These are phyloP conservation scores for Nakazawaea wickerhamii DNA, from an alignment of 805 yeast genomes.

Conservation along the genomic window DNA sequence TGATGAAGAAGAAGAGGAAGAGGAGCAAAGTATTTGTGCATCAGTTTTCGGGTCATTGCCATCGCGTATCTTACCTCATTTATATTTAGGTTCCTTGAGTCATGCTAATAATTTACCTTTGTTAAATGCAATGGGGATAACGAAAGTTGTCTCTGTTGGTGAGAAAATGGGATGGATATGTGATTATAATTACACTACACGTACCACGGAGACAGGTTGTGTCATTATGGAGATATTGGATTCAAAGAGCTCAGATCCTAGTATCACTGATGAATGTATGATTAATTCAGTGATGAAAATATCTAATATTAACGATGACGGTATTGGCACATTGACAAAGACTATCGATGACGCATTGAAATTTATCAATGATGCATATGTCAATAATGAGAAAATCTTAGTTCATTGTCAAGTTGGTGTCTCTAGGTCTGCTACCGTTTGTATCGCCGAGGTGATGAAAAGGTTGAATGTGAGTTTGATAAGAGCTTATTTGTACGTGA, in stretches of 20 bases:
- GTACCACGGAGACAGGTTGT: conserved; percentile 23
- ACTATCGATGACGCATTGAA: conserved; percentile 59
- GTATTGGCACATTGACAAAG: conserved; percentile 68
- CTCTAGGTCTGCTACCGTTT: conserved; percentile 90
- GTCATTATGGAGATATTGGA: conserved; percentile 20
- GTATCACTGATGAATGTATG: conserved; percentile 19
- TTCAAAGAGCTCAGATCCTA: conserved; percentile 16
- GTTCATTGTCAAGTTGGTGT: conserved; percentile 97
- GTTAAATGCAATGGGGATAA: conserved; percentile 60
- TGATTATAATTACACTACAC: conserved; percentile 16
- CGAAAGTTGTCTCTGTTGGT: conserved; percentile 79
- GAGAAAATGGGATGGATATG: conserved; percentile 66
- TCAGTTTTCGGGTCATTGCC: conserved; percentile 64
- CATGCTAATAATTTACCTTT: conserved; percentile 75
- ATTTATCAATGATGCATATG: conserved; percentile 54
- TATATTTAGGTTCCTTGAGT: conserved; percentile 76
- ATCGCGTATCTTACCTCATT: conserved; percentile 73
- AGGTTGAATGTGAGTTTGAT: conserved; percentile 62
- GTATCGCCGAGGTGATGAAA: conserved; percentile 92
- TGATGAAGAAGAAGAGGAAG: background rate
- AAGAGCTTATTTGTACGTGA: conserved; percentile 79
- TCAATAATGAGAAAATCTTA: conserved; percentile 45
- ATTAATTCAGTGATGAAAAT: conserved; percentile 54
- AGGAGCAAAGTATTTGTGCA: conserved; percentile 16
- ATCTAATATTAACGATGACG: conserved; percentile 82